Evolutionary conservation across 2,329 filamentous ascomycete species (phyloP).

Genomic region (Thelonectria rubi): DNA sequence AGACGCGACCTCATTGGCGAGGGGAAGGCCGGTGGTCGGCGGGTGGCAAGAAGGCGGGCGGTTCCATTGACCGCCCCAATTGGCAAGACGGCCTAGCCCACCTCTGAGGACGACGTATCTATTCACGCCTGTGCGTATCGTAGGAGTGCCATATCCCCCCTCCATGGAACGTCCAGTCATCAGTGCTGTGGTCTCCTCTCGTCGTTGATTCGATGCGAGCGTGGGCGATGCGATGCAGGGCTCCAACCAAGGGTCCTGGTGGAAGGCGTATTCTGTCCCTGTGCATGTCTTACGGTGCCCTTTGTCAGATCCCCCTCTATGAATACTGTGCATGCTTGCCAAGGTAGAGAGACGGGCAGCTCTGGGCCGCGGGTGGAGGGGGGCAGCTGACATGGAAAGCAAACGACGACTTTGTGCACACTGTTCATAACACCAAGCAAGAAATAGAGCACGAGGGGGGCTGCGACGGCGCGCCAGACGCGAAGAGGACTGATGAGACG

Average conservation of each 20-base stretch:
- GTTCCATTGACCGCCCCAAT: slow-evolving; percentile 1
- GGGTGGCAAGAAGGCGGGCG: background rate
- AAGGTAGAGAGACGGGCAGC: background rate
- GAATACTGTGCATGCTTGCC: too few relatives aligned
- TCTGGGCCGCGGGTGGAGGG: slow-evolving; percentile 6
- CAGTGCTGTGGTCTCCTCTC: background rate
- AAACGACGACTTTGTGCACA: too few relatives aligned
- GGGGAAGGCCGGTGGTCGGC: background rate
- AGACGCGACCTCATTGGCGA: background rate
- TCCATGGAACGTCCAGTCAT: slow-evolving; percentile 3
- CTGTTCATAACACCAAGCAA: too few relatives aligned
- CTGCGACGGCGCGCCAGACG: background rate
- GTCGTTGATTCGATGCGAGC: slow-evolving; percentile 6
- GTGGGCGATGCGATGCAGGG: slow-evolving; percentile 14
- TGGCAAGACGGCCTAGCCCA: background rate
- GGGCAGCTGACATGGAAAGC: slow-evolving; percentile 1
- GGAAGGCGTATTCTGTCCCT: background rate
- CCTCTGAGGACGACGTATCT: too few relatives aligned
- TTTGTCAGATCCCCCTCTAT: background rate
- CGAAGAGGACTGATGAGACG: slow-evolving; percentile 15
- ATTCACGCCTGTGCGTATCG: too few relatives aligned
- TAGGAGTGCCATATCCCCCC: too few relatives aligned
- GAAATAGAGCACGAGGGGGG: background rate
- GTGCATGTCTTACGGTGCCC: background rate
- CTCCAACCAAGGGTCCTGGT: slow-evolving; percentile 1